These are phyloP conservation scores for Dalechampia spathulata DNA, from an alignment of 441 rosid genomes.

Conservation along the genomic window DNA sequence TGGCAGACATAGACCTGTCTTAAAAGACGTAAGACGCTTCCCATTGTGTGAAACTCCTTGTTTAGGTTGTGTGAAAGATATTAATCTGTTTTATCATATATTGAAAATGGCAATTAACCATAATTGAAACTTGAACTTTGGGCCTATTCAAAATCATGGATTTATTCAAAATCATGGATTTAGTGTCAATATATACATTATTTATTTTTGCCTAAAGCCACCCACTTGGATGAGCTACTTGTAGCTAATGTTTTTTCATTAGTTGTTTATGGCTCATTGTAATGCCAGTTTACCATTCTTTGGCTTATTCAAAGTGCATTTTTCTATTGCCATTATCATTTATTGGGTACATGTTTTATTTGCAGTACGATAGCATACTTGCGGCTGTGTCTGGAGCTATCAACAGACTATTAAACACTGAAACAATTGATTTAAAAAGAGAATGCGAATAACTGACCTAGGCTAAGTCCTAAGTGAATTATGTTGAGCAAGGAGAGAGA, in stretches of 20 bases:
- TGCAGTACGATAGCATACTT: not conserved
- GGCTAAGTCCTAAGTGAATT: not conserved
- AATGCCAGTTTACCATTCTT: not conserved
- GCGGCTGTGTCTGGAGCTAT: not conserved
- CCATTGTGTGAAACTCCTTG: not conserved
- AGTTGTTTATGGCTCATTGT: not conserved
- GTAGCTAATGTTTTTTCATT: not conserved
- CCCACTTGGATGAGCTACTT: not conserved
- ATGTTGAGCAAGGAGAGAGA: not conserved
- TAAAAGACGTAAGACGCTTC: not conserved
- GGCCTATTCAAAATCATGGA: too few species aligned
- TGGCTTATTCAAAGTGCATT: not conserved
- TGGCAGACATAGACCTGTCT: not conserved
- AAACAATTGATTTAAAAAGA: not conserved
- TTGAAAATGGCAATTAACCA: not conserved
- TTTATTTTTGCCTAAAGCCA: not conserved
- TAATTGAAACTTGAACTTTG: not conserved
- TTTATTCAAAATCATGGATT: not conserved
- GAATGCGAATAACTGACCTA: not conserved
- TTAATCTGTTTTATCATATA: not conserved
- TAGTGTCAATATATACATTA: not conserved
- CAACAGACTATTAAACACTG: not conserved
- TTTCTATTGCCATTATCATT: not conserved
- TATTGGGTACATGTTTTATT: not conserved
- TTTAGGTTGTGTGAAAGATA: not conserved